These are phyloP conservation scores for Aciculosporium take DNA, from an alignment of 2,329 filamentous ascomycete genomes.

Conservation along the genomic window DNA sequence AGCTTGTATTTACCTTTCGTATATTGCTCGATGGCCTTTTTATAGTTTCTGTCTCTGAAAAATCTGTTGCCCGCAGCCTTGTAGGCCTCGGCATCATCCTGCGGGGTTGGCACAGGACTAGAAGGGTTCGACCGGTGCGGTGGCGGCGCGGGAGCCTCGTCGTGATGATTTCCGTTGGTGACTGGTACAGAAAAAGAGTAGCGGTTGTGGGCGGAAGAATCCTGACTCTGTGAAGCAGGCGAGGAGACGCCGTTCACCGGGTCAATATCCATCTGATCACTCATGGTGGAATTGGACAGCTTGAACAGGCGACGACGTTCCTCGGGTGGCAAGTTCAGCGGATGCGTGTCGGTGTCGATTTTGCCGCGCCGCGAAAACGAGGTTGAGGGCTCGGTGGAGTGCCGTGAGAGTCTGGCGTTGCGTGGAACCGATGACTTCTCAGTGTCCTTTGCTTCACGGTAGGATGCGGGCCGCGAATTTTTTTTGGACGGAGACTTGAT, in stretches of 20 bases:
- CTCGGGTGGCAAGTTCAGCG: slow-evolving; percentile 80
- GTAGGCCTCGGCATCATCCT: slow-evolving; percentile 75
- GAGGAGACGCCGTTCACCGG: slow-evolving; percentile 37
- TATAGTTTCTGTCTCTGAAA: slow-evolving; percentile 89
- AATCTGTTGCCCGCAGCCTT: slow-evolving; percentile 91
- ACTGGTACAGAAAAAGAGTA: slow-evolving; percentile 40
- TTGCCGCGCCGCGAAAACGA: slow-evolving; percentile 36
- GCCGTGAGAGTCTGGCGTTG: slow-evolving; percentile 31
- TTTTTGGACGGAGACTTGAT: slow-evolving; percentile 17
- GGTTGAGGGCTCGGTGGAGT: slow-evolving; percentile 33
- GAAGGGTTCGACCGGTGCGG: slow-evolving; percentile 54
- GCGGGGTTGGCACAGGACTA: slow-evolving; percentile 38
- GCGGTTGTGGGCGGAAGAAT: slow-evolving; percentile 27
- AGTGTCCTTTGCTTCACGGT: slow-evolving; percentile 12
- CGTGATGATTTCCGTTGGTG: slow-evolving; percentile 29
- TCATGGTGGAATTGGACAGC: slow-evolving; percentile 45
- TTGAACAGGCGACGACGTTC: slow-evolving; percentile 64
- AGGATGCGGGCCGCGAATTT: slow-evolving; percentile 18
- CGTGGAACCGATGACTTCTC: slow-evolving; percentile 13
- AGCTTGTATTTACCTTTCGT: slow-evolving; percentile 59
- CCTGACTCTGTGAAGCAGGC: slow-evolving; percentile 27
- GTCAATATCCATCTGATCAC: slow-evolving; percentile 64
- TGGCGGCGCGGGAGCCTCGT: slow-evolving; percentile 48
- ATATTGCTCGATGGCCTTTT: slow-evolving; percentile 80
- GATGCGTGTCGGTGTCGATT: slow-evolving; percentile 60